phyloP scores from a whole-genome alignment of 371 early-diverging fungal species.

The Actinomucor elegans region DNA sequence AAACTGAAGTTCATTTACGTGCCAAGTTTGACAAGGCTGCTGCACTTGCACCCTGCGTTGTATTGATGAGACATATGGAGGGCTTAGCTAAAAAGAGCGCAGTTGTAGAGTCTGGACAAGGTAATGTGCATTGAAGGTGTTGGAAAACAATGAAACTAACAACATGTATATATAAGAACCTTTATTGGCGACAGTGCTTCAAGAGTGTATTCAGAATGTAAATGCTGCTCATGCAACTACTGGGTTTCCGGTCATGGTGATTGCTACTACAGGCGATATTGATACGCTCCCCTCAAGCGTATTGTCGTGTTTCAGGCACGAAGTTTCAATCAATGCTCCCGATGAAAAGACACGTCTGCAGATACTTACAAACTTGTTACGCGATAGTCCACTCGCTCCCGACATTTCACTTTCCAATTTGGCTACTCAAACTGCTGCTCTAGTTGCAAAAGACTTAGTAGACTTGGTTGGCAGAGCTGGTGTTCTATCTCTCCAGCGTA shows the following conservation, averaged over 20 bases:
- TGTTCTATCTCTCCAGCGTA: constrained; percentile 65
- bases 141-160: background rate
- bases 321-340: constrained; percentile 73
- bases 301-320: constrained; percentile 73
- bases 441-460: constrained; percentile 83
- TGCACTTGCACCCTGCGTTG: constrained; percentile 78
- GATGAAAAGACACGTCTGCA: constrained; percentile 66
- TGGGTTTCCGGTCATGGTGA: constrained; percentile 73
- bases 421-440: constrained; percentile 91
- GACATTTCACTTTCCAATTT: constrained; percentile 72
- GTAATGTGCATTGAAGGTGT: constrained; percentile 22
- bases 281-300: constrained; percentile 75
- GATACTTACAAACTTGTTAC: constrained; percentile 58
- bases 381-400: constrained; percentile 62
- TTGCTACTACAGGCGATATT: constrained; percentile 77
- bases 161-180: constrained; percentile 29
- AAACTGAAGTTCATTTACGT: constrained; percentile 72
- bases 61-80: constrained; percentile 79
- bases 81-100: constrained; percentile 73
- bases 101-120: constrained; percentile 69
- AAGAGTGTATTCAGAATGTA: constrained; percentile 64
- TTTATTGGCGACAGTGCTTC: constrained; percentile 69
- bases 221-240: constrained; percentile 53
- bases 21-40: constrained; percentile 77
- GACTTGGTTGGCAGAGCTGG: constrained; percentile 77